Conservation (phyloP, 169 alveolate species). For the Eimeria sp. region DNA sequence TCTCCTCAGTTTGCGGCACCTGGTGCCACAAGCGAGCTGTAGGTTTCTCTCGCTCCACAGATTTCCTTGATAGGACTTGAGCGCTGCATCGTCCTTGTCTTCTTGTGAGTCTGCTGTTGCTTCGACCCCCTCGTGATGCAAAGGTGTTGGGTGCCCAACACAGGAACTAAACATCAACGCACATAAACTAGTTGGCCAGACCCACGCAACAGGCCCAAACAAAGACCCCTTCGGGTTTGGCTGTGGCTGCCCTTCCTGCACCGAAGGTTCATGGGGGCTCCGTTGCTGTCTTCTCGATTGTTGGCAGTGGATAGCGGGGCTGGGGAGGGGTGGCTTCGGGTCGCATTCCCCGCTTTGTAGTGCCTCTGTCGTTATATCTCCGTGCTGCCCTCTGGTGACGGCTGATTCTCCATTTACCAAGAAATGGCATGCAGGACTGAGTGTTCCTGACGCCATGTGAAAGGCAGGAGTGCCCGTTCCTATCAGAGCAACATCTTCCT, state of each 20-base stretch:
- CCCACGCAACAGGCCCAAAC: not conserved
- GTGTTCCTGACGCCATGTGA: not conserved
- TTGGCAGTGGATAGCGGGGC: not conserved
- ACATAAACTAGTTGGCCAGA: not conserved
- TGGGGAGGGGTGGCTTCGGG: not conserved
- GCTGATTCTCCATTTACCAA: not conserved
- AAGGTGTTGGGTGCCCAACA: not conserved
- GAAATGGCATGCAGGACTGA: not conserved
- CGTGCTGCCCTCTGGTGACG: not conserved
- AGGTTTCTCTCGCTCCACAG: constrained; percentile 16
- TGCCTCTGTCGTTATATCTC: not conserved
- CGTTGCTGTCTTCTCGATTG: not conserved
- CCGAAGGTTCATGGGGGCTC: not conserved
- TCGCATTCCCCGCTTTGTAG: not conserved
- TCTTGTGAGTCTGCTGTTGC: not conserved
- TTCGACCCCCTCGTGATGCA: not conserved
- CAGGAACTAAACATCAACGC: not conserved
- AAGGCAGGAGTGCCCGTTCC: not conserved
- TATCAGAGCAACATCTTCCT: not conserved
- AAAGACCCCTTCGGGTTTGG: not conserved
- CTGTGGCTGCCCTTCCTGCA: not conserved
- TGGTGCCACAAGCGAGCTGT: constrained; percentile 14
- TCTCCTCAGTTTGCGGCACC: constrained; percentile 36
- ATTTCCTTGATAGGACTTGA: not conserved
- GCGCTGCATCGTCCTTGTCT: not conserved